A percentile compares a stretch with the other conserved stretches of the same genome.
phyloP scores from a whole-genome alignment of 2,329 filamentous ascomycete genomes.

The Cytospora mali region DNA sequence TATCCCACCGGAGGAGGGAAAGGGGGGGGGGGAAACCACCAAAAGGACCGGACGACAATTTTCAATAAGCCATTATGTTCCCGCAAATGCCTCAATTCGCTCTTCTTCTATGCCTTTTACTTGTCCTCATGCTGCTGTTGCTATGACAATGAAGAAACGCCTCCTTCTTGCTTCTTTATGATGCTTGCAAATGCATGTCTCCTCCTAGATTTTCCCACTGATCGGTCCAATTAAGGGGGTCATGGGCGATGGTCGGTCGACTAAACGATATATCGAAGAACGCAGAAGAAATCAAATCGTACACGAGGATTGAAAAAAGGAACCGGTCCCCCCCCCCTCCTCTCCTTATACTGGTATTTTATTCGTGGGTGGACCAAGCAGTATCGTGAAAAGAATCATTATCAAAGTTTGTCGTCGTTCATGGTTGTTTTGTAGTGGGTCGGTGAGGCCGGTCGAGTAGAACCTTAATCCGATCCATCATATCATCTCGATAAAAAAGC shows the following conservation, averaged over 20 bases:
- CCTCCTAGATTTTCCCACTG: background rate
- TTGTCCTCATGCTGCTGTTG: background rate
- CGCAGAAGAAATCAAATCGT: background rate
- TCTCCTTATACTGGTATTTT: background rate
- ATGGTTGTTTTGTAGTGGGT: constrained; percentile 2
- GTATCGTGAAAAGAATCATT: background rate
- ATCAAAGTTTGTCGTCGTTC: constrained; percentile 11
- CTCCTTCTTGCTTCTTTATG: background rate
- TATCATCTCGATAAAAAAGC: background rate
- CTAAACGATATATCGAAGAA: constrained; percentile 8
- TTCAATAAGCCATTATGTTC: background rate
- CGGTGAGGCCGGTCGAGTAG: background rate
- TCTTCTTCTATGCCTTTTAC: background rate
- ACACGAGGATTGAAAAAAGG: constrained; percentile 7
- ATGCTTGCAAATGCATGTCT: background rate
- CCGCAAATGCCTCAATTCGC: background rate
- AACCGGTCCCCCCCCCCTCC: background rate
- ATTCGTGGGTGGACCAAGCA: background rate
- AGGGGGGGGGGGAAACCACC: too few relatives aligned
- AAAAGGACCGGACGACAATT: background rate
- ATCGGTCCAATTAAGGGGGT: background rate
- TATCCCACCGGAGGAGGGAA: too few relatives aligned
- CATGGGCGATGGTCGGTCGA: background rate
- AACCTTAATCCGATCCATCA: background rate
- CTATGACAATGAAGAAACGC: background rate